Percentiles rank a stretch among this genome's conserved stretches.
These are phyloP conservation scores for Prunus fruticosa DNA, from an alignment of 306 rosid genomes.

Conservation along the genomic window DNA sequence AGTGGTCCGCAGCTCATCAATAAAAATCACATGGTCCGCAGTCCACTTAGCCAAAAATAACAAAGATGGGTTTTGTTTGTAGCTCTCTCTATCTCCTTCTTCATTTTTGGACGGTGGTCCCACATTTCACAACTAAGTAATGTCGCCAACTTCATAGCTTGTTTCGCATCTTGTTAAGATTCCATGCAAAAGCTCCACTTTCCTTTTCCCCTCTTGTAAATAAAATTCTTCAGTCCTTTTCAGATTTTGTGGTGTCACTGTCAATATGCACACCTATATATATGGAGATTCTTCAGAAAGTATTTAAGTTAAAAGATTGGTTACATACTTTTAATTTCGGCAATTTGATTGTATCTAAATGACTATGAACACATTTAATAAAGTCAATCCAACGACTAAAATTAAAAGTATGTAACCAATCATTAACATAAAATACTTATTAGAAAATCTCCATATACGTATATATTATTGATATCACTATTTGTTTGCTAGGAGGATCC, in stretches of 20 bases:
- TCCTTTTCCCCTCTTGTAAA: neutral
- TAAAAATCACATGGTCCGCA: too few species aligned
- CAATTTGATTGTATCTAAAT: fast-evolving
- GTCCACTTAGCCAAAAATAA: neutral
- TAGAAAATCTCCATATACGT: too few species aligned
- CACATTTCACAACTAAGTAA: neutral
- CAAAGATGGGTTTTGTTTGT: neutral
- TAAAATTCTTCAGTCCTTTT: neutral
- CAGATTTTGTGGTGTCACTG: slow-evolving; percentile 15
- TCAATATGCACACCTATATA: neutral
- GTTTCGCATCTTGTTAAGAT: slow-evolving; percentile 1
- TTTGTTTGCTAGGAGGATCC: neutral
- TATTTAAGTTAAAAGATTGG: too few species aligned
- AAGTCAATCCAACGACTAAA: too few species aligned
- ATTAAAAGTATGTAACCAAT: too few species aligned
- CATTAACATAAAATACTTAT: too few species aligned
- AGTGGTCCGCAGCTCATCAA: too few species aligned
- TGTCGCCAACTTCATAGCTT: neutral
- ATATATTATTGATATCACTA: neutral
- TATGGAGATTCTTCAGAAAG: too few species aligned
- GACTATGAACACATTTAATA: too few species aligned
- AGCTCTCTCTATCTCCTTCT: neutral
- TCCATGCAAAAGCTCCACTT: slow-evolving; percentile 9
- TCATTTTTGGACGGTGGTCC: neutral
- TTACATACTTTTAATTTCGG: too few species aligned